Base-by-base conservation (phyloP, 371 early-diverging fungal genomes). In the Mucor lusitanicus region DNA sequence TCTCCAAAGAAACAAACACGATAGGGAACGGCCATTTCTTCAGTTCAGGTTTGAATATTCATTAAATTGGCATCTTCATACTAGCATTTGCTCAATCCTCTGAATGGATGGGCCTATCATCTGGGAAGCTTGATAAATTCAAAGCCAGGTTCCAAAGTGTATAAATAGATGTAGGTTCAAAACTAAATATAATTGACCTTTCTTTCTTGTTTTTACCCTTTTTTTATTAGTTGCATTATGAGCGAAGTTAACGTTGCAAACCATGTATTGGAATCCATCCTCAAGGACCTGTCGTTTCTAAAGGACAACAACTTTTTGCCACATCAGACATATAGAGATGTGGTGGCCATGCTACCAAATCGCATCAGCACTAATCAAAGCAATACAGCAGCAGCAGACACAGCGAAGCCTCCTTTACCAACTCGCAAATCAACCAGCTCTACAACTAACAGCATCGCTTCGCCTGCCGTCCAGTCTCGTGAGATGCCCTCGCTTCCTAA, bases 261-360 rank as follows among this genome's bases (percentile, higher is more conserved):
- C 37, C 63, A 84, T 62, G 74, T 84, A 39, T 69, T 84, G 56
- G 70, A 77, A 25, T 77, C 76, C 33, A 77, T 84, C 60, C 68
- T 80, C 12, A 77, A 73, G 56, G 82, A 84, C 42, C 56, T 84
- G 15, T 59, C 67, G 0, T 77, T 80, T 19, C 61, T 84, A 1
- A 84, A 77, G 63, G 82, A 82, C 6, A 68, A 77, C 27, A 73
- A 77, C 8, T 78, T 72, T 44, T 25, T 84, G 54, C 46, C 72
- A 48, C 58, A 64, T 7, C 74, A 80, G 42, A 70, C 75, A 6
- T 77, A 80, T 53, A 72, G 74, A 35, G 78, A 77, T 19, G 77
- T 84, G 8, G 23, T 77, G 9, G 65, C 70, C 19, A 64, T 74
- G 19, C 65, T 84, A 48, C 84, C 84, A 25, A 37, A 64, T 13